Percentiles rank a stretch among this genome's conserved stretches.
Evolutionary conservation across 768 basidiomycete genomes (phyloP).

Genomic region (Multifurca ochricompacta): DNA sequence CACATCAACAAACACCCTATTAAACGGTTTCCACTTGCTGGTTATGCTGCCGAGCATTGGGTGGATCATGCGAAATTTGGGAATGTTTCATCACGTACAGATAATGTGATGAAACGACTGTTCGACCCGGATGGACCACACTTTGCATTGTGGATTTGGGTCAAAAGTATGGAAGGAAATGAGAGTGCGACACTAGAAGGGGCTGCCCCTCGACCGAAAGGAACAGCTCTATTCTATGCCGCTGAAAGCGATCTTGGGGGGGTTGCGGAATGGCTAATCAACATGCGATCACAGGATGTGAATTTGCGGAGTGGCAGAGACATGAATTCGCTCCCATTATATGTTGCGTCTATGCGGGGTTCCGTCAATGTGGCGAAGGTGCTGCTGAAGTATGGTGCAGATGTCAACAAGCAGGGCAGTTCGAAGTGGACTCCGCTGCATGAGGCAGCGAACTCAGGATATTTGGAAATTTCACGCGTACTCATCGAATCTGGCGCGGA

Average conservation of each 20-base stretch:
- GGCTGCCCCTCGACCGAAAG: fast-evolving
- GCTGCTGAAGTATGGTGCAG: neutral
- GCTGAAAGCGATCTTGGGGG: neutral
- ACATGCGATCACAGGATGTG: neutral
- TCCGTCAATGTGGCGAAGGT: no score
- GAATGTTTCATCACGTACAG: neutral
- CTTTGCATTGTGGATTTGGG: neutral
- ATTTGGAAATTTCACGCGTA: neutral
- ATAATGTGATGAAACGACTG: neutral
- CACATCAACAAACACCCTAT: neutral
- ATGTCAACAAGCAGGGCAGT: neutral
- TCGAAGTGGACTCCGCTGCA: neutral
- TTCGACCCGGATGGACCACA: neutral
- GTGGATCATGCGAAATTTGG: neutral
- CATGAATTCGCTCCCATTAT: neutral
- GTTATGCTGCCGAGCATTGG: slow-evolving; percentile 1
- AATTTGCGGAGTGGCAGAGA: no score
- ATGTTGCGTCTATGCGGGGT: neutral
- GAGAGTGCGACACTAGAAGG: no score
- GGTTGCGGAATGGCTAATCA: neutral
- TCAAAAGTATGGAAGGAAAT: no score
- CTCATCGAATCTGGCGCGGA: neutral
- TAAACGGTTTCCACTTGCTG: neutral
- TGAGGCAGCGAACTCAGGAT: neutral
- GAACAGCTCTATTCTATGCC: neutral